Percentiles rank a stretch among this genome's conserved stretches.
phyloP scores from a whole-genome alignment of 2,329 filamentous ascomycete species.

The Fusarium citri region DNA sequence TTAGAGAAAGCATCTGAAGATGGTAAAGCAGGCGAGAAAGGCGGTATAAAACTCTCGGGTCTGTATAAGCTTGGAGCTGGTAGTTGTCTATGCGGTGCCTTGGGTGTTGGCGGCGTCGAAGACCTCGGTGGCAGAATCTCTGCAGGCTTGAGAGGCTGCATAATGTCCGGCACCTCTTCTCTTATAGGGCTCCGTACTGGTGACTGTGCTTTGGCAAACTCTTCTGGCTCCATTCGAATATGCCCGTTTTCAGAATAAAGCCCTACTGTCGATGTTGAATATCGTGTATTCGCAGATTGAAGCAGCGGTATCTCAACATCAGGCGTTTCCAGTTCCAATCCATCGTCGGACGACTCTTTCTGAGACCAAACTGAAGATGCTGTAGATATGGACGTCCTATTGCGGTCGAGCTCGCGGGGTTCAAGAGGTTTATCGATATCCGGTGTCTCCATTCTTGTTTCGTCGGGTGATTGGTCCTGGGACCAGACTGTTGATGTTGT shows the following conservation, averaged over 20 bases:
- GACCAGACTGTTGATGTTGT: conserved; percentile 31
- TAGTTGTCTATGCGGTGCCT: conserved; percentile 7
- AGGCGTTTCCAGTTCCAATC: conserved; percentile 11
- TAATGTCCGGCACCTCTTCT: conserved; percentile 16
- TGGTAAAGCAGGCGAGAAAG: conserved; percentile 12
- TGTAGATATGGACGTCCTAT: conserved; percentile 20
- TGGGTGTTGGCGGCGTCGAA: conserved; percentile 23
- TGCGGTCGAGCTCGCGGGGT: conserved; percentile 17
- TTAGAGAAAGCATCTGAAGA: neutral
- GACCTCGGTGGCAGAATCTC: conserved; percentile 17
- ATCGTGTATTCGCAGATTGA: conserved; percentile 12
- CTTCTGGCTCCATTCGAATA: conserved; percentile 6
- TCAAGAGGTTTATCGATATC: conserved; percentile 24
- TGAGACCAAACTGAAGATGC: conserved; percentile 17
- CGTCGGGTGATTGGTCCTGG: conserved; percentile 5
- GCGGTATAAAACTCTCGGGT: conserved; percentile 19
- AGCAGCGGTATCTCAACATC: conserved; percentile 21
- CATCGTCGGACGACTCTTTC: neutral
- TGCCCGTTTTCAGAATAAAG: conserved; percentile 21
- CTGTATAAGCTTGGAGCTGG: conserved; percentile 11
- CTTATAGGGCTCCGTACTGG: conserved; percentile 7
- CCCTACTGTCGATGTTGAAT: conserved; percentile 30
- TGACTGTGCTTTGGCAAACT: conserved; percentile 21
- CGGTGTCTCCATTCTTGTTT: conserved; percentile 10
- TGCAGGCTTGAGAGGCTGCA: conserved; percentile 14